A percentile compares a stretch with the other conserved stretches of the same genome.
phyloP scores from a whole-genome alignment of 352 stramenopile species.

The Globisporangium canariense region DNA sequence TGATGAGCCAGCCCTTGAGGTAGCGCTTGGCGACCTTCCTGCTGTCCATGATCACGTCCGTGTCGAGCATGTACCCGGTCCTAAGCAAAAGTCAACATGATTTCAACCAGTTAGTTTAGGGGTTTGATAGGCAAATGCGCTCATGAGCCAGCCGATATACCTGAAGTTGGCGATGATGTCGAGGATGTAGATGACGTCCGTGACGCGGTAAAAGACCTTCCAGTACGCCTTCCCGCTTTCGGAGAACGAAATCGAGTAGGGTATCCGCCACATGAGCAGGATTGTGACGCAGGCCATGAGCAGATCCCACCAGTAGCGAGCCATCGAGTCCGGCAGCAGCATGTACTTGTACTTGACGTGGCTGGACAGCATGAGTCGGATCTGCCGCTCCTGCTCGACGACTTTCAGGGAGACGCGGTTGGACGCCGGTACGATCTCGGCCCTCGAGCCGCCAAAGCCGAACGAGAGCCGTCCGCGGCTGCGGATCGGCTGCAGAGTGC shows the following conservation, averaged over 20 bases:
- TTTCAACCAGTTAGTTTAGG: too few relatives aligned
- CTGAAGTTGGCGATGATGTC: slow-evolving; percentile 57
- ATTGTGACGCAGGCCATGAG: slow-evolving; percentile 50
- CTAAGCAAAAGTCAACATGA: slow-evolving; percentile 14
- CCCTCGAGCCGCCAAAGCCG: slow-evolving; percentile 16
- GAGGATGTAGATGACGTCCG: slow-evolving; percentile 45
- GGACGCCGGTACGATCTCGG: slow-evolving; percentile 45
- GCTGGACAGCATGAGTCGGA: slow-evolving; percentile 30
- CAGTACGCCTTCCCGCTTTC: slow-evolving; percentile 39
- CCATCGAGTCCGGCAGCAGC: slow-evolving; percentile 35
- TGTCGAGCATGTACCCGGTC: slow-evolving; percentile 55
- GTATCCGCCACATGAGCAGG: slow-evolving; percentile 55
- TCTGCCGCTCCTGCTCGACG: slow-evolving; percentile 40
- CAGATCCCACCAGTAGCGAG: slow-evolving; percentile 51
- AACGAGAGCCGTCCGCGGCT: slow-evolving; percentile 7
- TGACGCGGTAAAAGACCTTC: slow-evolving; percentile 47
- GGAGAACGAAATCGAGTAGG: slow-evolving; percentile 53
- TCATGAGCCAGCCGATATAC: slow-evolving; percentile 16
- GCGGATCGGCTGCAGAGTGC: slow-evolving; percentile 7
- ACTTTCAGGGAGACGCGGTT: slow-evolving; percentile 60
- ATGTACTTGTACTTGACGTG: slow-evolving; percentile 42
- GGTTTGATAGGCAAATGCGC: too few relatives aligned
- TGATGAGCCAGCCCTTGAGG: slow-evolving; percentile 48
- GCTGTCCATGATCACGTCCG: slow-evolving; percentile 53
- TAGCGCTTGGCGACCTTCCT: slow-evolving; percentile 46